Evolutionary conservation across 169 alveolate genomes (phyloP), one percentile per base, ranked within the genome.

Genomic region (Cryptosporidium canis): DNA sequence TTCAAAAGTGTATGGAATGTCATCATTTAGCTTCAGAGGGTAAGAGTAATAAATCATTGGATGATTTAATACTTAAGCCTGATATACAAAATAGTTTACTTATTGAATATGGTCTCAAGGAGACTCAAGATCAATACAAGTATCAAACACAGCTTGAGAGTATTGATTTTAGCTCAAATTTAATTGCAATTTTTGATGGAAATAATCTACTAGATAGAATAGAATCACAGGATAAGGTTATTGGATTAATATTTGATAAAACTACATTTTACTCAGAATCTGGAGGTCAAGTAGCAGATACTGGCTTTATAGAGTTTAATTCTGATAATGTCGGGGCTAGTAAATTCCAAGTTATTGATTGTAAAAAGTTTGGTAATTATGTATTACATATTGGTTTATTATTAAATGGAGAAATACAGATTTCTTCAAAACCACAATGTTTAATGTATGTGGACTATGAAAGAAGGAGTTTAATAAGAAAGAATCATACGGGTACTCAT

Each of bases 401-500:
- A 39, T 51, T 58, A 16, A 24, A 77, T 11, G 87, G 87, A 16
- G 27, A 58, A 5, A 35, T 77, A 35, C 21, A 5, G 2, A 35
- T 55, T 24, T 77, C 93, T 24, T 91, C 71, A 37, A 77, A 45
- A 41, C 67, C 90, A 4, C 66, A 85, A 12, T 90, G 58, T 18
- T 21, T 35, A 24, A 35, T 94, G 18, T 58, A 37, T 16, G 96
- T 94, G 27, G 94, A 95, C 87, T 94, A 91, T 90, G 91, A 83
- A 31, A 92, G 98, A 24, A 92, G 99, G n/a, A 92, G 92, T 31
- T 83, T 90, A 65, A 92, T 94, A 24, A 98, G 97, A 37, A 95
- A 96, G 87, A 96, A 96, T 90, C 99, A 96, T 94, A 95, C 98
- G 0, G 97, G 96, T 3, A 96, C 98, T 11, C 99, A 96, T 92